These are phyloP conservation scores for Xylaria palmicola DNA, from an alignment of 495 filamentous ascomycete species.

Conservation along the genomic window DNA sequence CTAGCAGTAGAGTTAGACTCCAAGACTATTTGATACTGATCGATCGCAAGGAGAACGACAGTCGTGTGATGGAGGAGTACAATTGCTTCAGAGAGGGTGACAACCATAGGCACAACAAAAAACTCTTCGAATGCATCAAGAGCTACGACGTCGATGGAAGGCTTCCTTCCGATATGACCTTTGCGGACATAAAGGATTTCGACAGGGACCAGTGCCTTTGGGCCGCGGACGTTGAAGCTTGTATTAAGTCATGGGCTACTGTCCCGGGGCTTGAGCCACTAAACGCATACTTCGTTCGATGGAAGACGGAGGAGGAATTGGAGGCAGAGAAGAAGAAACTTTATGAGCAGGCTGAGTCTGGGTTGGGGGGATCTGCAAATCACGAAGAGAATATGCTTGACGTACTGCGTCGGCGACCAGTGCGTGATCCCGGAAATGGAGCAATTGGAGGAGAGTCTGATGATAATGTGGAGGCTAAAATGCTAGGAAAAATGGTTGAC, in stretches of 20 bases:
- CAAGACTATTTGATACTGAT: slow-evolving; percentile 2
- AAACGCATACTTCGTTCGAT: slow-evolving; percentile 3
- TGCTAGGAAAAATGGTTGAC: too few relatives aligned
- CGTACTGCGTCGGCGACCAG: neutral
- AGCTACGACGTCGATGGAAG: neutral
- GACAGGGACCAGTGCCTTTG: neutral
- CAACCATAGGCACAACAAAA: neutral
- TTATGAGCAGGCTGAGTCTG: neutral
- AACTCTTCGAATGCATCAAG: neutral
- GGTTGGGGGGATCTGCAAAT: neutral
- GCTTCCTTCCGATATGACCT: neutral
- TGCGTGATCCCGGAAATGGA: neutral
- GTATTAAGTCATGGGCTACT: neutral
- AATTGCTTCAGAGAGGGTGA: neutral
- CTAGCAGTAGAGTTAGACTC: neutral
- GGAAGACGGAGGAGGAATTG: slow-evolving; percentile 1
- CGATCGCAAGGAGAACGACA: neutral
- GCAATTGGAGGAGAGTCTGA: neutral
- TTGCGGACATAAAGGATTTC: neutral
- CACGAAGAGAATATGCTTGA: neutral
- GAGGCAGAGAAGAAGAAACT: neutral
- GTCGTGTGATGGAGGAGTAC: neutral
- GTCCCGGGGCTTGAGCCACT: neutral
- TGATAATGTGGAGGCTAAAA: neutral
- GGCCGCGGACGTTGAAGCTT: neutral